Percentiles rank a stretch among this genome's conserved stretches.
Conservation (phyloP, 495 filamentous ascomycete species). For the Hyaloscypha bicolor region DNA sequence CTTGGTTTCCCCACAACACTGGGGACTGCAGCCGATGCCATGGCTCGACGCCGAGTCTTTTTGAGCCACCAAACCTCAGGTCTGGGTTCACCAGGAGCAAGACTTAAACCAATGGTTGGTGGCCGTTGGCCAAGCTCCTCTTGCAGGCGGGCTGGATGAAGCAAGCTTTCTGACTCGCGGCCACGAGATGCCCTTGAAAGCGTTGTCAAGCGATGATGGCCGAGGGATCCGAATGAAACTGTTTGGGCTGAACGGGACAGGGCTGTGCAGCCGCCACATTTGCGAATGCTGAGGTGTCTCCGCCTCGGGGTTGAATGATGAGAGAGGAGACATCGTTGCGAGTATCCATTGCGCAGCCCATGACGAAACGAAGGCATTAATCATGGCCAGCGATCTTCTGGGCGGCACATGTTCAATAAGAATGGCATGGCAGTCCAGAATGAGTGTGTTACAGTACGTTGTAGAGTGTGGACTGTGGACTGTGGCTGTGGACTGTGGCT, state of each 20-base stretch:
- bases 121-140: neutral
- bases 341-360: neutral
- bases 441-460: too few species aligned
- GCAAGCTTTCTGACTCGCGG: neutral
- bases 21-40: neutral
- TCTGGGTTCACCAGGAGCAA: neutral
- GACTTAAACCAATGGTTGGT: neutral
- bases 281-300: neutral
- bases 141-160: neutral
- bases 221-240: constrained; percentile 3
- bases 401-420: too few species aligned
- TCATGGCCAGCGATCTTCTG: too few species aligned
- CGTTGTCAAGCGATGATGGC: constrained; percentile 12
- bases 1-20: neutral
- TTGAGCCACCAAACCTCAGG: neutral
- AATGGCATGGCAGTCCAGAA: too few species aligned
- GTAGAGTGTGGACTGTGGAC: too few species aligned
- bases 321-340: neutral
- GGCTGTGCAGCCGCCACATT: constrained; percentile 13
- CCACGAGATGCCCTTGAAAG: constrained; percentile 6
- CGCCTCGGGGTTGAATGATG: neutral
- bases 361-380: neutral
- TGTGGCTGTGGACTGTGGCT: too few species aligned
- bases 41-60: neutral
- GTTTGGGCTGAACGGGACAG: neutral